Percentiles rank a stretch among this genome's conserved stretches.
Evolutionary conservation across 345 rosid species (phyloP).

Genomic region (Moricandia arvensis): DNA sequence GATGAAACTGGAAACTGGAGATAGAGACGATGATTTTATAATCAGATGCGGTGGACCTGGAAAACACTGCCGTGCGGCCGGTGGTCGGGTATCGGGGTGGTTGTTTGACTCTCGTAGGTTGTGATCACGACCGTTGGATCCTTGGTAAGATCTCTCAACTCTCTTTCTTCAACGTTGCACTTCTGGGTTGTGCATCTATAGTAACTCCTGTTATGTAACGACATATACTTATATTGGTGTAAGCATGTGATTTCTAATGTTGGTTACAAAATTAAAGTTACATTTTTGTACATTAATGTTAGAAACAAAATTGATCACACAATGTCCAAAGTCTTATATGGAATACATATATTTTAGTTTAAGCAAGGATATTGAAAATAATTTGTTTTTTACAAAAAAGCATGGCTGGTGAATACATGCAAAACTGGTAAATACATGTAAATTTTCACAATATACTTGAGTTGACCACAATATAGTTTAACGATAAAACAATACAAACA

Average conservation of each 20-base stretch:
- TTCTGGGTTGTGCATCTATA: constrained; percentile 90
- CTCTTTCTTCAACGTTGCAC: constrained; percentile 88
- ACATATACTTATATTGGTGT: not conserved
- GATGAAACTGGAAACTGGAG: constrained; percentile 22
- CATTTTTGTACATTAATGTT: not conserved
- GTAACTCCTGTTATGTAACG: constrained; percentile 61
- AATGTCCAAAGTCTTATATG: not conserved
- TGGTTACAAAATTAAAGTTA: not conserved
- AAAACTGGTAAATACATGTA: too few relatives aligned
- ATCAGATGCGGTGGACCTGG: constrained; percentile 29
- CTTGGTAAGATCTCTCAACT: constrained; percentile 85
- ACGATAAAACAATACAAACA: too few relatives aligned
- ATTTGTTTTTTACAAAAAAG: too few relatives aligned
- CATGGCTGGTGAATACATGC: too few relatives aligned
- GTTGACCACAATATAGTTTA: too few relatives aligned
- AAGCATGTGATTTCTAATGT: constrained; percentile 17
- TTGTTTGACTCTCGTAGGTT: constrained; percentile 85
- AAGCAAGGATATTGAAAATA: too few relatives aligned
- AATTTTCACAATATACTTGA: too few relatives aligned
- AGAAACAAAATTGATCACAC: not conserved
- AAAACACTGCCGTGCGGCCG: constrained; percentile 47
- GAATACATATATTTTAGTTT: too few relatives aligned
- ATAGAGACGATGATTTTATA: not conserved
- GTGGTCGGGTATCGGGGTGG: constrained; percentile 73
- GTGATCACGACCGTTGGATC: constrained; percentile 84